Evolutionary conservation across 2,329 filamentous ascomycete species (phyloP), one percentile per base, ranked within the genome.

Genomic region (Exophiala sp.): DNA sequence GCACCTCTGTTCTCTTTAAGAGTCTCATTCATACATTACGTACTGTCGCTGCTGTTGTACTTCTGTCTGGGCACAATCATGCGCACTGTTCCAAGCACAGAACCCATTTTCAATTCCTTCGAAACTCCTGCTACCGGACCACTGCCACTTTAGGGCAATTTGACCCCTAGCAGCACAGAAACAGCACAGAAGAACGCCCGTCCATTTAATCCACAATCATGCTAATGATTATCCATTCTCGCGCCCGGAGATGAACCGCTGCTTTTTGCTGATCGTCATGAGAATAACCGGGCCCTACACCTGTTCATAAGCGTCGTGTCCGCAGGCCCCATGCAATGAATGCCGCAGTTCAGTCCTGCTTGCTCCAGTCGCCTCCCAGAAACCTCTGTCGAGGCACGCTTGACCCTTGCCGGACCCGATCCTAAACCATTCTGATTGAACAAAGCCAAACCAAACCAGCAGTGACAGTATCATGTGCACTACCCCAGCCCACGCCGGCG

Each of bases 11-110:
- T 13, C 6, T 32, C 29, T n/a, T 32, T 7, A 32, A 10, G 29
- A 7, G 7, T 32, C 11, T n/a, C 18, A 41, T 41, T 41, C 38
- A 41, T 41, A 41, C 38, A 41, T 41, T 41, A 41, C 19, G 38
- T 41, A 41, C 38, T 7, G 35, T 27, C 24, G 24, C 24, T 27
- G 24, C 24, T 27, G 10, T 10, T 27, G 24, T 27, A 6, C 24
- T 10, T 27, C 29, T 32, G 29, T n/a, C 29, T 32, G 29, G n/a
- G 29, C 29, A 32, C 29, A 7, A n/a, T 7, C 24, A 27, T 10
- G 24, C 24, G 24, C 10, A 27, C 24, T 27, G 10, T 27, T 10
- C 10, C 5, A 5, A 27, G 10, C 5, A 10, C 24, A 27, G 24
- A 27, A n/a, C n/a, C n/a, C n/a, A 27, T 32, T 7, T 32, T n/a